Conservation (phyloP, 495 filamentous ascomycete genomes). For the Glutinoglossum americanum region DNA sequence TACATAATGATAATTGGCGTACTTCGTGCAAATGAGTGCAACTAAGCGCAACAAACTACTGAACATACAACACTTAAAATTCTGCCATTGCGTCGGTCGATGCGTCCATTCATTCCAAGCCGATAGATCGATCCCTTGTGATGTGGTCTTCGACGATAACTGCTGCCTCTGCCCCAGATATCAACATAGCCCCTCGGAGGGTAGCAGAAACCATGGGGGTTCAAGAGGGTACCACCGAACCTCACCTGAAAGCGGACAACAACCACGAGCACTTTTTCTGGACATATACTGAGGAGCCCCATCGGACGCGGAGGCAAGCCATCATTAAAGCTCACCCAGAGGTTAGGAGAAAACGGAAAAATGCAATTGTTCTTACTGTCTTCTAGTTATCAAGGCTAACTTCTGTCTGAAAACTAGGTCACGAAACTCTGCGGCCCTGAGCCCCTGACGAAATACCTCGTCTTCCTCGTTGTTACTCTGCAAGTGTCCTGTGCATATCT, state of each 20-base stretch:
- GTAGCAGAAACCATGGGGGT: background rate
- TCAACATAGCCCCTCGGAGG: background rate
- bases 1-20: background rate
- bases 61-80: background rate
- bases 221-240: background rate
- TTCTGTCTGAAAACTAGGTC: conserved; percentile 33
- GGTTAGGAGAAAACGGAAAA: conserved; percentile 28
- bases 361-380: background rate
- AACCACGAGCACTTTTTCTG: conserved; percentile 38
- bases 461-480: conserved; percentile 60
- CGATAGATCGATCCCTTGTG: background rate
- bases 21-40: background rate
- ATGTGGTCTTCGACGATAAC: background rate
- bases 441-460: conserved; percentile 85
- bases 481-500: conserved; percentile 64
- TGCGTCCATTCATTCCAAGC: background rate
- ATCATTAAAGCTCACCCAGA: conserved; percentile 99
- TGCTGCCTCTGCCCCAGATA: background rate
- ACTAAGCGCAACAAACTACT: background rate
- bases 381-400: background rate
- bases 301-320: conserved; percentile 67
- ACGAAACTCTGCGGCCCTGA: conserved; percentile 96
- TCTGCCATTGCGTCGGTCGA: background rate
- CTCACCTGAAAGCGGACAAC: background rate
- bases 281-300: conserved; percentile 98